Percentiles rank a stretch among this genome's conserved stretches.
These are phyloP conservation scores for Rhizophagus clarus DNA, from an alignment of 192 early-diverging fungal species.

Conservation along the genomic window DNA sequence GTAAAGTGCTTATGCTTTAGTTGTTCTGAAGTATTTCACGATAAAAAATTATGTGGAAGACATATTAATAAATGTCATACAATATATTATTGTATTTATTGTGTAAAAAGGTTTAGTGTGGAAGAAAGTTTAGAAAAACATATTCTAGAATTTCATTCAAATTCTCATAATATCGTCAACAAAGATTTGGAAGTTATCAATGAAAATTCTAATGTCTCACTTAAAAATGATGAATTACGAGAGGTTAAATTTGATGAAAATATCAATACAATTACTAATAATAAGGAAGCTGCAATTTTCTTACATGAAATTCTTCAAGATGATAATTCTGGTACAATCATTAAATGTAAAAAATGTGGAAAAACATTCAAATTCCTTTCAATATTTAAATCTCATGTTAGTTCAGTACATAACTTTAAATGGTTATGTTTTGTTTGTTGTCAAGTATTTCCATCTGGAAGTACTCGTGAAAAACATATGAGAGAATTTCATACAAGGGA, in stretches of 20 bases:
- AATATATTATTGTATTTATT: not conserved
- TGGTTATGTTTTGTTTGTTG: not conserved
- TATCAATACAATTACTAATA: no score
- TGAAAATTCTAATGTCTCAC: not conserved
- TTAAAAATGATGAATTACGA: not conserved
- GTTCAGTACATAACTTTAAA: not conserved
- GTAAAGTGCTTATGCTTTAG: not conserved
- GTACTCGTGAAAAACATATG: not conserved
- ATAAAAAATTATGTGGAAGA: not conserved
- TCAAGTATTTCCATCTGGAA: not conserved
- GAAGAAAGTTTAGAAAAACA: not conserved
- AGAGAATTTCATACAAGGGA: not conserved
- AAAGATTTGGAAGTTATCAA: not conserved
- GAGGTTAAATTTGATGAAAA: not conserved
- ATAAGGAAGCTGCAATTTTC: not conserved
- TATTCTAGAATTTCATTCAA: not conserved
- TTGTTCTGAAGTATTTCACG: not conserved
- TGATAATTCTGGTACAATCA: not conserved
- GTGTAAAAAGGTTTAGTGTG: not conserved
- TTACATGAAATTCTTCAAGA: not conserved
- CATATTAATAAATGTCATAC: not conserved
- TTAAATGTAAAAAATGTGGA: not conserved
- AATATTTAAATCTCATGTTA: not conserved
- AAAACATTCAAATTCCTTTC: not conserved
- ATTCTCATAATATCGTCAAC: not conserved